Base-by-base conservation (phyloP, 768 basidiomycete species). In the Mycena venus region DNA sequence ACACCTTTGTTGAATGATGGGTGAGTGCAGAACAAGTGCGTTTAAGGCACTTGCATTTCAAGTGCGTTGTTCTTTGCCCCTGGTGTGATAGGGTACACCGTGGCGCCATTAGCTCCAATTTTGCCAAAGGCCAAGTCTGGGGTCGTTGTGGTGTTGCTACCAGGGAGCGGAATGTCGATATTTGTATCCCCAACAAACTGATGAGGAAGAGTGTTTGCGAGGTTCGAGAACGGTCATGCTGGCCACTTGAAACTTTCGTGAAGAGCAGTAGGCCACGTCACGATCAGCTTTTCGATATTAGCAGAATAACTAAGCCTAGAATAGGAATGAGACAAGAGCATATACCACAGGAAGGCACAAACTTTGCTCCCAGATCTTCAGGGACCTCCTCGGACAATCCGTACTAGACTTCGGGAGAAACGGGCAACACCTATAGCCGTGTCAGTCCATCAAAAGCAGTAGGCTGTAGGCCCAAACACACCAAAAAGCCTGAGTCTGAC, bases 241-340 rank as follows among this genome's bases (percentile, higher is more conserved):
- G 14, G 31, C 38, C 42, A 49, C 32, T 68, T 68, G 67, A 58
- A 68, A 11, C 40, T 19, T 60, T 25, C 42, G 23, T 60, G 67
- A 25, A 60, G 42, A 2, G 32, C 56, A 40, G 56, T 59, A 25
- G 38, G 66, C 56, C 67, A 68, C 29, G 67, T 68, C 56, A 68
- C 15, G 31, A 34, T 32, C 7, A 68, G 56, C 0, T 25, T 32
- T 47, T 47, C 21, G 8, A 42, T 44, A 34, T 59, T 23, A 31
- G 55, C 11, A 25, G 19, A 42, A 58, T 58, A 55, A 1, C 27
- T 14, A n/a, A 58, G 29, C 29, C 51, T 0, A 27, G 3, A 40
- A 58, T n/a, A 15, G 29, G 19, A 67, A 27, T 56, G 27, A 67
- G 25, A 2, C 11, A 19, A 66, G 23, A 19, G 9, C 29, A 38